Evolutionary conservation across 2,329 filamentous ascomycete genomes (phyloP).

Genomic region (Helotiales sp.): DNA sequence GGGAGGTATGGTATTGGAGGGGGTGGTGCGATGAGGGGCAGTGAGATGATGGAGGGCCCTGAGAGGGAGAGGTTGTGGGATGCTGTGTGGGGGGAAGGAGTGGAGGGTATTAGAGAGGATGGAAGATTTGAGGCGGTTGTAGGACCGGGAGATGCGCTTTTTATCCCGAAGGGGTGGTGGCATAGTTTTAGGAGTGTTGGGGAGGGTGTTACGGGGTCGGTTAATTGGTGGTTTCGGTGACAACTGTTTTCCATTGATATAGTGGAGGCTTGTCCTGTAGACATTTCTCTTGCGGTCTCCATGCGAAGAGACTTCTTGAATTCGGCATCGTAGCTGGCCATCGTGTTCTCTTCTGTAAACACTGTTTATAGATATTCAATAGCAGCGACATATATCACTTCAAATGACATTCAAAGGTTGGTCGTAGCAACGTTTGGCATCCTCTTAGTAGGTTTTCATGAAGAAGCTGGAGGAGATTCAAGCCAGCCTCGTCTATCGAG

Average conservation of each 20-base stretch:
- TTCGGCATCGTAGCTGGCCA: too few relatives aligned
- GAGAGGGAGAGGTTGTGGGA: constrained; percentile 71
- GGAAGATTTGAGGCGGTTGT: constrained; percentile 52
- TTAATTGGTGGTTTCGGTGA: constrained; percentile 51
- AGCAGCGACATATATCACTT: too few relatives aligned
- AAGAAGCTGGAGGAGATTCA: too few relatives aligned
- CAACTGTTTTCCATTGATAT: background rate
- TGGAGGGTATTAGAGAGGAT: background rate
- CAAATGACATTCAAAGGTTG: too few relatives aligned
- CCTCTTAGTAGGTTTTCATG: too few relatives aligned
- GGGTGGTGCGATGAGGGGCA: constrained; percentile 60
- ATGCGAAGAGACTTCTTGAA: too few relatives aligned
- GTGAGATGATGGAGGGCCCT: constrained; percentile 88
- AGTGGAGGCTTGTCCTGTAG: too few relatives aligned
- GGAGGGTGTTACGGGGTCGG: constrained; percentile 43
- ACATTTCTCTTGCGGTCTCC: too few relatives aligned
- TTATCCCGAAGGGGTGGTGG: constrained; percentile 87
- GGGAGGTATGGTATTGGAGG: constrained; percentile 45
- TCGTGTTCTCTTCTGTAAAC: too few relatives aligned
- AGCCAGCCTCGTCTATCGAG: too few relatives aligned
- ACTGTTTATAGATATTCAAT: too few relatives aligned
- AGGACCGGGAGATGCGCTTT: constrained; percentile 70
- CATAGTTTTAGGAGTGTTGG: constrained; percentile 76
- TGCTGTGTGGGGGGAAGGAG: constrained; percentile 66
- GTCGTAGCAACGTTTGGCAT: too few relatives aligned